Evolutionary conservation across 1,139 yeast species (phyloP), one percentile per base, ranked within the genome.

Genomic region (Geotrichum klebahnii): DNA sequence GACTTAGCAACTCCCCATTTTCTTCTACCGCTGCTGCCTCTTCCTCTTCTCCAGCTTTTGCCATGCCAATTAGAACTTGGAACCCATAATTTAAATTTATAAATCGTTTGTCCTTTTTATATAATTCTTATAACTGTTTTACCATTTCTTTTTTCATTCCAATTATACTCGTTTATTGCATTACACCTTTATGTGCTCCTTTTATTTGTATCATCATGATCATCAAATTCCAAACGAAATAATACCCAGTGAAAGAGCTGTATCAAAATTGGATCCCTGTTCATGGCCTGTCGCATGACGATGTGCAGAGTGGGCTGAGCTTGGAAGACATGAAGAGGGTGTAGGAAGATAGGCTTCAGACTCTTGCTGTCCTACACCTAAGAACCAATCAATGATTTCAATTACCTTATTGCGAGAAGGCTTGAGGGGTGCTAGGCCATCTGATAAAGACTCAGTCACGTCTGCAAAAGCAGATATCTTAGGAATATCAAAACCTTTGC

Each of bases 381-480:
- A 55, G 1, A 58, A 37, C 66, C 67, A 62, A 50, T 63, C 66
- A 3, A 60, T 57, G 17, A 58, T 56, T 10, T 55, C 51, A 14
- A 63, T 55, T 23, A 62, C 45, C 43, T 52, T 48, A 48, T 57
- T 59, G 24, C 53, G 52, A 12, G 55, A 38, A 5, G 53, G 51
- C 29, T 39, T 37, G 16, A 51, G n/a, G n/a, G n/a, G n/a, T n/a
- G n/a, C n/a, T n/a, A n/a, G n/a, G n/a, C n/a, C n/a, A n/a, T n/a
- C n/a, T n/a, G n/a, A n/a, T n/a, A n/a, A n/a, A n/a, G n/a, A n/a
- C n/a, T n/a, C n/a, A n/a, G n/a, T n/a, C n/a, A n/a, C n/a, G n/a
- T n/a, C n/a, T n/a, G n/a, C n/a, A n/a, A n/a, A n/a, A n/a, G n/a
- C n/a, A n/a, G n/a, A n/a, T n/a, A n/a, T n/a, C n/a, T n/a, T n/a